These are phyloP conservation scores for Cladosporium austrohemisphaericum DNA, from an alignment of 2,329 filamentous ascomycete species.

Conservation along the genomic window DNA sequence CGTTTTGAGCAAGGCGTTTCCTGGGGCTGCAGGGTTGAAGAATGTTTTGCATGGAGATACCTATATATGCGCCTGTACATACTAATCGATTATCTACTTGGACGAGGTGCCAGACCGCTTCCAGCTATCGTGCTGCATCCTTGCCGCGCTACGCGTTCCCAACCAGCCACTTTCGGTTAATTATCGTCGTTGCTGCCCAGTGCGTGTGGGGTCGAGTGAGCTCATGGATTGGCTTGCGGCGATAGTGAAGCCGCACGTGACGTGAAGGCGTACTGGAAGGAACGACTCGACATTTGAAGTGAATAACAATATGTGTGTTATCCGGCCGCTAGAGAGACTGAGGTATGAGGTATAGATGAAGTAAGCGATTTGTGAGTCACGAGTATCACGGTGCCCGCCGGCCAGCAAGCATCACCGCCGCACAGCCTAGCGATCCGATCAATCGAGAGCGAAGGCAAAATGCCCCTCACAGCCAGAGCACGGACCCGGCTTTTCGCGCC, in stretches of 20 bases:
- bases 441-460: too few species aligned
- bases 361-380: not conserved
- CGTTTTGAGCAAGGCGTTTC: constrained; percentile 8
- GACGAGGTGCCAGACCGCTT: not conserved
- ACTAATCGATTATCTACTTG: too few species aligned
- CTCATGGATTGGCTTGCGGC: too few species aligned
- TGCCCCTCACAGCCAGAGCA: too few species aligned
- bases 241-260: too few species aligned
- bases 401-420: too few species aligned
- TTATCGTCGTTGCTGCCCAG: constrained; percentile 12
- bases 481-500: too few species aligned
- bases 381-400: not conserved
- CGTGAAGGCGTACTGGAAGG: too few species aligned
- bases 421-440: too few species aligned
- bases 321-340: not conserved
- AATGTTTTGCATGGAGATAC: not conserved
- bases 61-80: not conserved
- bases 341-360: not conserved
- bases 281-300: too few species aligned
- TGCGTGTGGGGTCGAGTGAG: constrained; percentile 10
- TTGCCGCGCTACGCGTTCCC: constrained; percentile 10
- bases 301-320: too few species aligned
- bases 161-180: constrained; percentile 13
- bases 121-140: not conserved
- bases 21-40: constrained; percentile 4